Evolutionary conservation across 805 yeast species (phyloP), one percentile per base, ranked within the genome.

Genomic region (Kazachstania viticola): DNA sequence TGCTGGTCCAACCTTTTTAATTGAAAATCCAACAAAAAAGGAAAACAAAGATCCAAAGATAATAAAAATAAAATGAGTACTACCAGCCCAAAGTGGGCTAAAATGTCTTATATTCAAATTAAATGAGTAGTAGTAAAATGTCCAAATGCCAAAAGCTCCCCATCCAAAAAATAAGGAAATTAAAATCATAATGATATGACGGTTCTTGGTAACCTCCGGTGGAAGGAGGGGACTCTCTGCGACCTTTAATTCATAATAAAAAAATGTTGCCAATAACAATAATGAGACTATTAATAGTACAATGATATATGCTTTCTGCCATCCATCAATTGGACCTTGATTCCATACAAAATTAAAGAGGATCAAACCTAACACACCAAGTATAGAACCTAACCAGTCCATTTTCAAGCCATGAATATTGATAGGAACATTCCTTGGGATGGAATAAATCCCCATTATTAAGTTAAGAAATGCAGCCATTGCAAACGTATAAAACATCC

Each of bases 131-230:
- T 67, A 68, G 53, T 76, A 79, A 44, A 62, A 78, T n/a, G 76
- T 61, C 77, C 80, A 78, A 21, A 78, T 62, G 3, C 88, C 85
- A 55, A 80, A 80, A 14, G 80, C 67, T 2, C 82, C 76, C 91
- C 91, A 80, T 0, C 88, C 88, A 9, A 73, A 56, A 4, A 71
- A 62, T 23, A 77, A 57, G 25, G 71, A 62, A 1, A 54, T 45
- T 22, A 80, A 55, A 1, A 75, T 70, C 33, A 73, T 48, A 0
- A 66, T 61, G n/a, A 67, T 62, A 29, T 40, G 45, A 28, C 68
- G 64, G 4, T 53, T 36, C 31, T 61, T 62, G 47, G 75, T 60
- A 1, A 67, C 64, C 2, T 62, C 58, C 12, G 51, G 46, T 3
- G 84, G 85, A 8, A 78, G 44, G 9, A 78, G 48, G 8, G 84